Conservation (phyloP, 129 eudicot species). For the Deinandra increscens region DNA sequence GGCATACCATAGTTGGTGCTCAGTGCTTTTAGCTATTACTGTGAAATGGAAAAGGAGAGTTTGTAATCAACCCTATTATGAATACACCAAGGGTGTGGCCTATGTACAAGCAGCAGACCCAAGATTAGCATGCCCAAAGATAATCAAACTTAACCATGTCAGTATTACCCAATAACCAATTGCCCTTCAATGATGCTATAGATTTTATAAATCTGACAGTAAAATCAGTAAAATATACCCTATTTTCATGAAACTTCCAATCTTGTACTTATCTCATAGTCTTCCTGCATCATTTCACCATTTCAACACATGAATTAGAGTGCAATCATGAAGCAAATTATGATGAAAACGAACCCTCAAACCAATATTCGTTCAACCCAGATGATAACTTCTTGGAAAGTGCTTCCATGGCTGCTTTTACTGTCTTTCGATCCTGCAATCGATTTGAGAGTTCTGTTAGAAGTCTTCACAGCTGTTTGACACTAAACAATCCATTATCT, state of each 20-base stretch:
- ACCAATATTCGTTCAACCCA: constrained; percentile 9
- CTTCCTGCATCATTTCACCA: neutral
- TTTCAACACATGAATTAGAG: constrained; percentile 5
- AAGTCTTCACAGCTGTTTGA: neutral
- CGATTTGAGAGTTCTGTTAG: neutral
- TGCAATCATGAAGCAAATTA: constrained; percentile 4
- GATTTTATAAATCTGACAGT: too few species aligned
- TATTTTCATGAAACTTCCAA: neutral
- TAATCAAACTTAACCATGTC: neutral
- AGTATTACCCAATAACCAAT: neutral
- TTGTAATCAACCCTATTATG: too few species aligned
- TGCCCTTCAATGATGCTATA: constrained; percentile 21
- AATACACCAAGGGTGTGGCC: too few species aligned
- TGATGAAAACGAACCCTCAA: constrained; percentile 18
- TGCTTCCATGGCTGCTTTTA: constrained; percentile 59
- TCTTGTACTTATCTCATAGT: too few species aligned
- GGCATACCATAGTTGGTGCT: too few species aligned
- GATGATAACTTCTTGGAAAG: too few species aligned
- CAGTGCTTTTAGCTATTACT: too few species aligned
- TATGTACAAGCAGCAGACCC: too few species aligned
- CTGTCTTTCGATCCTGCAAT: constrained; percentile 59
- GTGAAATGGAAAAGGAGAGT: too few species aligned
- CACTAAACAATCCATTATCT: constrained; percentile 41
- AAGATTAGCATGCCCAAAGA: too few species aligned
- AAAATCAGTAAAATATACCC: neutral